Evolutionary conservation across 2,329 filamentous ascomycete species (phyloP).

Genomic region (Fusarium cyanostomum): DNA sequence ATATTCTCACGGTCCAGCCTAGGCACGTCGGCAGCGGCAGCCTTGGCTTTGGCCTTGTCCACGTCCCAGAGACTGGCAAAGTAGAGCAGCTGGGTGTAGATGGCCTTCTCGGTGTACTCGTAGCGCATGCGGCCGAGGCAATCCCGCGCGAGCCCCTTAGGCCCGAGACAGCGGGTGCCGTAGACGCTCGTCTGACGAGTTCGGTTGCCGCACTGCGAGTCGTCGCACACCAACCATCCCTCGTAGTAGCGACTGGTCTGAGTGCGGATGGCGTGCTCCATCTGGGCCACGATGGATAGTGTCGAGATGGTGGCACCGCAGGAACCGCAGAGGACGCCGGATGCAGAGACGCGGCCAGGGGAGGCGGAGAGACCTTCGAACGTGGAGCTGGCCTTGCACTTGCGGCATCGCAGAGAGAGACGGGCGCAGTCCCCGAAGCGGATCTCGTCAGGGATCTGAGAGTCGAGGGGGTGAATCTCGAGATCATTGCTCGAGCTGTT

Average conservation of each 20-base stretch:
- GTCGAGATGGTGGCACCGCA: slow-evolving; percentile 74
- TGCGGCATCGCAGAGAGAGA: slow-evolving; percentile 80
- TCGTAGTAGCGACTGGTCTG: slow-evolving; percentile 90
- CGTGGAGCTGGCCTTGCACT: slow-evolving; percentile 75
- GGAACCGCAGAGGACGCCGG: slow-evolving; percentile 77
- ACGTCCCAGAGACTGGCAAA: slow-evolving; percentile 87
- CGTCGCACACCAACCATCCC: slow-evolving; percentile 90
- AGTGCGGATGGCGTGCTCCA: slow-evolving; percentile 83
- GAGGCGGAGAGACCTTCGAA: slow-evolving; percentile 80
- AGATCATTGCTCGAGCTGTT: slow-evolving; percentile 66
- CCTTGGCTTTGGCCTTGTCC: slow-evolving; percentile 74
- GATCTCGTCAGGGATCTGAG: slow-evolving; percentile 89
- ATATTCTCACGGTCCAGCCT: slow-evolving; percentile 72
- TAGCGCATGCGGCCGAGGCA: slow-evolving; percentile 90
- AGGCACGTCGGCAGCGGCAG: slow-evolving; percentile 56
- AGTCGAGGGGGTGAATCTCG: slow-evolving; percentile 91
- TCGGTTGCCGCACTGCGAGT: slow-evolving; percentile 83
- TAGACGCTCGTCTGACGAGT: slow-evolving; percentile 95
- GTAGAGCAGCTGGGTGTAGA: slow-evolving; percentile 96
- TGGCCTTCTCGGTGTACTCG: slow-evolving; percentile 85
- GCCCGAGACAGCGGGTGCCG: slow-evolving; percentile 87
- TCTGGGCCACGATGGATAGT: slow-evolving; percentile 82
- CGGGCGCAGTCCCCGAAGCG: slow-evolving; percentile 86
- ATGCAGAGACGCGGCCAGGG: slow-evolving; percentile 70
- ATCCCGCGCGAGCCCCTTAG: slow-evolving; percentile 82